Base-by-base conservation (phyloP, 139 green algal species). In the Picochlorum sp. region DNA sequence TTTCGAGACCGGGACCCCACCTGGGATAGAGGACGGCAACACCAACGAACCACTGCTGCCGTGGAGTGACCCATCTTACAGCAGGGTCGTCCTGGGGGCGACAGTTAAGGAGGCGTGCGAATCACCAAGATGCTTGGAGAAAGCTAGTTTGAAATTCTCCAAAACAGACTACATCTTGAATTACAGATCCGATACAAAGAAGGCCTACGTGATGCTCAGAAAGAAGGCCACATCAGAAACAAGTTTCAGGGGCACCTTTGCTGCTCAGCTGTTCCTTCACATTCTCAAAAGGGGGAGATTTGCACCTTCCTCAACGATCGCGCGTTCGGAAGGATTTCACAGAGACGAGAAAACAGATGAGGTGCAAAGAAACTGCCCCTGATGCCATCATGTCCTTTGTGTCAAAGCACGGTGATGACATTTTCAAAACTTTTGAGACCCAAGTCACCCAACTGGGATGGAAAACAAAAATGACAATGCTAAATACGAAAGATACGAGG, bases 151-250 rank as follows among this genome's bases (percentile, higher is more conserved):
- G 0, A 7, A 5, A 3, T 72, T 70, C 52, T 30, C 52, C 38
- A 47, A 45, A n/a, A 66, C 51, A 20, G 37, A 62, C 13, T 69
- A 70, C 23, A 63, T 79, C 18, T 37, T 94, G 18, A 85, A 73
- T 2, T 94, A 90, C 64, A 69, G 81, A 2, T 41, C 54, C 0
- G 75, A 83, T 45, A 73, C 57, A 15, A 30, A 62, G n/a, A 77
- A 87, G 73, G 76, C 68, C n/a, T 90, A 85, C 54, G 77, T 91
- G 20, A 45, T 95, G 70, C 74, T 95, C 14, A 73, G 73, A 32
- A 62, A 92, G 44, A 85, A 80, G 8, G 86, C 73, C 10, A 60
- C 45, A 15, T 47, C 34, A 5, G 49, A 60, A 15, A 75, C 89
- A 52, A 74, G 77, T 37, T 63, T 95, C 6, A 68, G 75, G 28